Evolutionary conservation across 2,329 filamentous ascomycete genomes (phyloP).

Genomic region (Clarireedia hainanense): DNA sequence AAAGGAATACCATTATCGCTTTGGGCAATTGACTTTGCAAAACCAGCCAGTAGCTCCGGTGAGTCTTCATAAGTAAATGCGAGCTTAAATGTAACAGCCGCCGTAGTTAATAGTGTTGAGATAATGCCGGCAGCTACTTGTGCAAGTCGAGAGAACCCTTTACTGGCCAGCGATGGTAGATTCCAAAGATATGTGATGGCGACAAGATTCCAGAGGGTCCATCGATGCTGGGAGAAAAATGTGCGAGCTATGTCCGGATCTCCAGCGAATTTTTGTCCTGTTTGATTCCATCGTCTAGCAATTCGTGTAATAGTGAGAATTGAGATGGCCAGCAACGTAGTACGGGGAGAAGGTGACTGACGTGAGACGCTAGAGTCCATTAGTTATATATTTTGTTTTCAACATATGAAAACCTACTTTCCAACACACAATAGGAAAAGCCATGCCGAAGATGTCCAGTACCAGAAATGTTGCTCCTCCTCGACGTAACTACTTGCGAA

Average conservation of each 20-base stretch:
- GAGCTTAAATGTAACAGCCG: slow-evolving; percentile 78
- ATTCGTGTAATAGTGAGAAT: slow-evolving; percentile 58
- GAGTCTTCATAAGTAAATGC: slow-evolving; percentile 83
- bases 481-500: slow-evolving; percentile 97
- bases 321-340: slow-evolving; percentile 29
- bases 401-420: slow-evolving; percentile 22
- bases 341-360: slow-evolving; percentile 9
- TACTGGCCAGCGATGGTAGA: slow-evolving; percentile 20
- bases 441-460: slow-evolving; percentile 77
- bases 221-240: slow-evolving; percentile 56
- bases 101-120: slow-evolving; percentile 37
- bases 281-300: slow-evolving; percentile 84
- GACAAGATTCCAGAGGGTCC: slow-evolving; percentile 68
- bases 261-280: slow-evolving; percentile 92
- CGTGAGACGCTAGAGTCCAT: slow-evolving; percentile 17
- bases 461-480: slow-evolving; percentile 98
- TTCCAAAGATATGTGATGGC: slow-evolving; percentile 57
- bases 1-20: slow-evolving; percentile 21
- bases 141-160: slow-evolving; percentile 23
- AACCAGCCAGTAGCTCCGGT: slow-evolving; percentile 61
- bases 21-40: slow-evolving; percentile 28
- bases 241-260: slow-evolving; percentile 74
- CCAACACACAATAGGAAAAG: slow-evolving; percentile 45
- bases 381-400: slow-evolving; percentile 2
- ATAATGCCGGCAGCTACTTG: slow-evolving; percentile 25